A percentile compares a stretch with the other conserved stretches of the same genome.
Conservation (phyloP, 768 basidiomycete species). For the Royoungia palumana region DNA sequence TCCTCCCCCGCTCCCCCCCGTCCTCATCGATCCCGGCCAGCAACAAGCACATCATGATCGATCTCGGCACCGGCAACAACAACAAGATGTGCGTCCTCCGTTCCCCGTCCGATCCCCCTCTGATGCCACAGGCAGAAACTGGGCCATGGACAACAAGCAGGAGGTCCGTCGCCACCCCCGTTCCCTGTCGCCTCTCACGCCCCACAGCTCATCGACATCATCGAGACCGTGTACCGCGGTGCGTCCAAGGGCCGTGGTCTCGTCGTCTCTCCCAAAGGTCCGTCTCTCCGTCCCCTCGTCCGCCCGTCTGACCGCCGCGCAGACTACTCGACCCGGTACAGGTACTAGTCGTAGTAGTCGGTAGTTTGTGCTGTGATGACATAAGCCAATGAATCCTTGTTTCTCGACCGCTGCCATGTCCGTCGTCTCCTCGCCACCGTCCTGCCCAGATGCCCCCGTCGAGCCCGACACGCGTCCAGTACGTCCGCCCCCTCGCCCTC, state of each 20-base stretch:
- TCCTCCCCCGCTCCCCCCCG: neutral
- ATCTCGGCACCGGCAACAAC: slow-evolving; percentile 98
- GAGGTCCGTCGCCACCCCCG: slow-evolving; percentile 50
- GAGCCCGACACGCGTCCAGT: slow-evolving; percentile 17
- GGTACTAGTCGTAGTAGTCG: slow-evolving; percentile 43
- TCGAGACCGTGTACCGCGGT: slow-evolving; percentile 97
- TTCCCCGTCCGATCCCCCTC: neutral
- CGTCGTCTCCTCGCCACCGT: too few relatives aligned
- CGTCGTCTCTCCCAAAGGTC: slow-evolving; percentile 94
- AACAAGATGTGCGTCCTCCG: slow-evolving; percentile 84
- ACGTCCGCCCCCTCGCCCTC: slow-evolving; percentile 1
- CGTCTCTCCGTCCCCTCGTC: slow-evolving; percentile 7
- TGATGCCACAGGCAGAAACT: slow-evolving; percentile 66
- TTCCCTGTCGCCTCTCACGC: neutral
- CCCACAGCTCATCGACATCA: slow-evolving; percentile 86
- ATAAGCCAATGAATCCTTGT: slow-evolving; percentile 15
- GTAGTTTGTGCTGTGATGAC: slow-evolving; percentile 25
- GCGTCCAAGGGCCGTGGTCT: slow-evolving; percentile 97
- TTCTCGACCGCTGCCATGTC: too few relatives aligned
- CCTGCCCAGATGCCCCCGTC: too few relatives aligned
- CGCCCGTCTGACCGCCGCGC: neutral
- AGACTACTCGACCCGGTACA: slow-evolving; percentile 84
- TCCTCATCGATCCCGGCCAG: slow-evolving; percentile 39
- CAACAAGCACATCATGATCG: slow-evolving; percentile 99
- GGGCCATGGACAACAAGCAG: slow-evolving; percentile 99